Percentiles rank a stretch among this genome's conserved stretches.
Evolutionary conservation across 148 eudicot genomes (phyloP).

Genomic region (Chenopodium formosanum): DNA sequence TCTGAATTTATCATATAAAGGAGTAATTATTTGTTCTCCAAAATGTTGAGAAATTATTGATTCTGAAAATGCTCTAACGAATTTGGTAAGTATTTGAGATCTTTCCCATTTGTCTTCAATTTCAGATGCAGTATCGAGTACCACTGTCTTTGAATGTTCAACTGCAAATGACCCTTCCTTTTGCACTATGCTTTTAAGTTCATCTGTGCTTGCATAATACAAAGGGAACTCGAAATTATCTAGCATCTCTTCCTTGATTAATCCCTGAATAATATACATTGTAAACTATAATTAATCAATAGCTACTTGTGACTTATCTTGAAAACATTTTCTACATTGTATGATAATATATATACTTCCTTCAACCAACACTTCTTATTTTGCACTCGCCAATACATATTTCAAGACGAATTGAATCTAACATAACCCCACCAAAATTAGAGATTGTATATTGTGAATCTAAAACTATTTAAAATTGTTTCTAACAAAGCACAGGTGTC

Average conservation of each 20-base stretch:
- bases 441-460: too few species aligned
- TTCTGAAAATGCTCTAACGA: constrained; percentile 17
- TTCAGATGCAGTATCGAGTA: constrained; percentile 6
- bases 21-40: neutral
- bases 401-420: too few species aligned
- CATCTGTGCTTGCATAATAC: neutral
- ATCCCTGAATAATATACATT: neutral
- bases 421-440: too few species aligned
- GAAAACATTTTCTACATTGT: too few species aligned
- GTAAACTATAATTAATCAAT: neutral
- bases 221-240: constrained; percentile 9
- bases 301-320: too few species aligned
- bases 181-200: constrained; percentile 16
- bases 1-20: constrained; percentile 10
- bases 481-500: too few species aligned
- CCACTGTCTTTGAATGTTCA: neutral
- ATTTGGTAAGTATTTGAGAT: neutral
- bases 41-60: constrained; percentile 6
- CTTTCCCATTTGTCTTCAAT: neutral
- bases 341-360: too few species aligned
- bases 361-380: too few species aligned
- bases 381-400: too few species aligned
- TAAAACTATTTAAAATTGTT: too few species aligned
- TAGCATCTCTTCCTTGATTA: constrained; percentile 15
- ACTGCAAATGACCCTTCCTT: constrained; percentile 17